Base-by-base conservation (phyloP, 805 yeast genomes). In the Wickerhamomyces chambardii region DNA sequence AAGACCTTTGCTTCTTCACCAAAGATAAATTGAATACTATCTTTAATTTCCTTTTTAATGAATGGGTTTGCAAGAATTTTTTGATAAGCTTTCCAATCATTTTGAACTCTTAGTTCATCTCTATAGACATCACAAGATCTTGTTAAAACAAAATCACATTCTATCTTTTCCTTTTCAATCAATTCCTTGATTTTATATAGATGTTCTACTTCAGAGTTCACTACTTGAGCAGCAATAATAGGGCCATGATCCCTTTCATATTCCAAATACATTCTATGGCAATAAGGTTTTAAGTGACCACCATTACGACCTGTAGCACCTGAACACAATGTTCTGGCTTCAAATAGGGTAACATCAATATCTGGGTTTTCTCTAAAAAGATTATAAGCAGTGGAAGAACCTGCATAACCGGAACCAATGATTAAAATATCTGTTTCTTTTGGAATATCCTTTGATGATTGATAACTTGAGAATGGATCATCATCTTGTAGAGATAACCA, bases 221-320 rank as follows among this genome's bases (percentile, higher is more conserved):
- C 57, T 14, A 59, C 52, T 29, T 56, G 58, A 4, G 65, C 63
- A 19, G 59, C 67, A 17, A 55, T 39, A 25, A 41, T 34, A 14
- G 35, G 36, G 26, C 51, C 50, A 15, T 36, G 17, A 5, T 32
- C 14, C 5, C 17, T 26, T 15, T 35, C 26, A 30, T 46, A 45
- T 9, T 27, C 17, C 6, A 33, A 38, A 17, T 29, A 41, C 17
- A 36, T 29, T 19, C 50, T 39, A 29, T 46, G 49, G 29, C 39
- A 35, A 29, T 45, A 36, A 9, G 72, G 71, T 31, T 65, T 64
- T 36, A 69, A 42, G 41, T 68, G 74, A 3, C 74, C 74, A 17
- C 74, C 73, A 38, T 68, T 68, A 37, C 74, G 50, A 7, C 69
- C 73, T 2, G 71, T 64, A 6, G 73, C 74, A 25, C 69, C 68